Conservation (phyloP, 2,329 filamentous ascomycete species). For the Fusarium circinatum region DNA sequence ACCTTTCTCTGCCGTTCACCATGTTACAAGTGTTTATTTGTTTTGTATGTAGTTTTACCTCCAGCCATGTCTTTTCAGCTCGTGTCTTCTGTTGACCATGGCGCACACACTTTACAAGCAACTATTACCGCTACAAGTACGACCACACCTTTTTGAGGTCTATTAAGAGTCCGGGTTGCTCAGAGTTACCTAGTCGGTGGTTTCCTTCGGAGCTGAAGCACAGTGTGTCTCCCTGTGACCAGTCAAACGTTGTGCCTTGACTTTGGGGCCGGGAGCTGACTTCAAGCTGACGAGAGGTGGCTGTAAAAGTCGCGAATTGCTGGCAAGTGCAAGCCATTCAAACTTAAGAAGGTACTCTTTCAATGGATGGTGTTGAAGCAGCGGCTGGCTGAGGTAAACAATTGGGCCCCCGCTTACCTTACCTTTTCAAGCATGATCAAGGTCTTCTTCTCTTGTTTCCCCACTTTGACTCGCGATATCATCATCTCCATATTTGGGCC, state of each 20-base stretch:
- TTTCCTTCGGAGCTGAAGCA: conserved; percentile 7
- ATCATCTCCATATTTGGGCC: neutral
- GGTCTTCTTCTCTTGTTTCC: neutral
- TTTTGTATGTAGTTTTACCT: neutral
- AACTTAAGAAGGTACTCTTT: conserved; percentile 22
- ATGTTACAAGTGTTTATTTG: conserved; percentile 14
- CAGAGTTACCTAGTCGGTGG: neutral
- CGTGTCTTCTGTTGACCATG: conserved; percentile 19
- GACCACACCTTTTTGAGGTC: conserved; percentile 23
- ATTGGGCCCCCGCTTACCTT: neutral
- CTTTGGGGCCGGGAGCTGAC: conserved; percentile 28
- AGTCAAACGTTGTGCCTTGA: conserved; percentile 19
- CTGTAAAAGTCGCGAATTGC: neutral
- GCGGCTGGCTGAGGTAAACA: conserved; percentile 18
- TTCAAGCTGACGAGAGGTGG: conserved; percentile 38
- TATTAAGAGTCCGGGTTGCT: conserved; percentile 3
- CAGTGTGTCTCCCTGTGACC: conserved; percentile 19
- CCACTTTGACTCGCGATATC: neutral
- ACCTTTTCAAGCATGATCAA: neutral
- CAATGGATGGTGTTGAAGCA: neutral
- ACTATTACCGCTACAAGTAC: conserved; percentile 25
- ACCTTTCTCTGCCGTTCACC: neutral
- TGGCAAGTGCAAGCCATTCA: conserved; percentile 7
- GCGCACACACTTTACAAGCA: conserved; percentile 6
- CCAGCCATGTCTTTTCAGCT: conserved; percentile 18